These are phyloP conservation scores for Hortaea werneckii DNA, from an alignment of 2,329 filamentous ascomycete genomes.

Conservation along the genomic window DNA sequence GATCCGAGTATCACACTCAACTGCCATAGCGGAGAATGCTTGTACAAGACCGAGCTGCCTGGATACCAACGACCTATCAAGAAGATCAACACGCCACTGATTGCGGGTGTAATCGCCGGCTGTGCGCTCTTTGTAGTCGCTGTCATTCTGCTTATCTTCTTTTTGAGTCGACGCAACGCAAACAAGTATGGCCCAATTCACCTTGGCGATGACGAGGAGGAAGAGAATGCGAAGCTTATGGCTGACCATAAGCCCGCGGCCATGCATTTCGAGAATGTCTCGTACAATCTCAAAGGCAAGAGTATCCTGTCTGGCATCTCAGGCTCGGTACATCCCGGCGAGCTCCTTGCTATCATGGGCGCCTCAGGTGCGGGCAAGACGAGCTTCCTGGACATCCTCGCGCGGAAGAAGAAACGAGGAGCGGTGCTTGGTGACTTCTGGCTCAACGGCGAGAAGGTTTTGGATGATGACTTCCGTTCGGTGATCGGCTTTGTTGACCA, in stretches of 20 bases:
- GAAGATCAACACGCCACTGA: constrained; percentile 91
- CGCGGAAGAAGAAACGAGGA: constrained; percentile 93
- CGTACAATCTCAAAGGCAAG: constrained; percentile 79
- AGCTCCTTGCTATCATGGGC: constrained; percentile 95
- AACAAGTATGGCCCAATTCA: constrained; percentile 59
- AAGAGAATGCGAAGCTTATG: constrained; percentile 78
- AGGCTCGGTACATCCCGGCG: constrained; percentile 86
- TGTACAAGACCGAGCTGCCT: constrained; percentile 85
- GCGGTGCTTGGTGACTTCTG: constrained; percentile 69
- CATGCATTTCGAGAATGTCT: constrained; percentile 77
- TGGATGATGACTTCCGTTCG: constrained; percentile 74
- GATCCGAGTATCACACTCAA: constrained; percentile 78
- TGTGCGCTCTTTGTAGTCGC: constrained; percentile 82
- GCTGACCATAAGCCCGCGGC: constrained; percentile 84
- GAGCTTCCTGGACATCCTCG: constrained; percentile 89
- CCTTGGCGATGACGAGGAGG: constrained; percentile 70
- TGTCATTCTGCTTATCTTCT: constrained; percentile 76
- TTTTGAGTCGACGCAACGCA: constrained; percentile 64
- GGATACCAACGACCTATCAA: constrained; percentile 84
- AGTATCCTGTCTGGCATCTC: constrained; percentile 70
- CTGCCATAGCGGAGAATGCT: constrained; percentile 80
- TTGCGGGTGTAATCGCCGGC: constrained; percentile 83
- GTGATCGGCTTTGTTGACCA: constrained; percentile 97
- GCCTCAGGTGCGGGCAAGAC: constrained; percentile 96
- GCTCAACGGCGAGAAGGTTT: constrained; percentile 85